These are phyloP conservation scores for Schizochytrium sp. DNA, from an alignment of 108 stramenopile genomes.

Conservation along the genomic window DNA sequence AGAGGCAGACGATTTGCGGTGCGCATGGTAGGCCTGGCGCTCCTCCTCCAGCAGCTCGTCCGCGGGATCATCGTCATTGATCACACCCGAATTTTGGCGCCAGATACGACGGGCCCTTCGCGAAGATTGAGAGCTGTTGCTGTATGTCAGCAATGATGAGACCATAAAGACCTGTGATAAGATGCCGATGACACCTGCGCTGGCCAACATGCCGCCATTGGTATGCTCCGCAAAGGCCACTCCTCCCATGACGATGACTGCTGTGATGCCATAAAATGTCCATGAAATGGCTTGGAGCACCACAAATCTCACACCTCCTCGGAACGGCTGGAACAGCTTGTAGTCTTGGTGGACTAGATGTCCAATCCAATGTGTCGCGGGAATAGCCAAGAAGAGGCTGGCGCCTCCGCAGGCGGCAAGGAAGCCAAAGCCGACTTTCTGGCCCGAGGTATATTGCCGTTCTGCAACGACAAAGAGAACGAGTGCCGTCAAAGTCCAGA, in stretches of 20 bases:
- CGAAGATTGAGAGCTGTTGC: not conserved
- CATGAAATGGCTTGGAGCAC: constrained; percentile 54
- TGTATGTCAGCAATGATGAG: constrained; percentile 48
- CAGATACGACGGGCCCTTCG: not conserved
- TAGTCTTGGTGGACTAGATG: constrained; percentile 45
- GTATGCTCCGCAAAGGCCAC: constrained; percentile 22
- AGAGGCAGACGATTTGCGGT: not conserved
- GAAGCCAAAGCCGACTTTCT: constrained; percentile 35
- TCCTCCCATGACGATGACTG: not conserved
- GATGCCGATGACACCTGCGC: constrained; percentile 59
- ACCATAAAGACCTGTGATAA: constrained; percentile 56
- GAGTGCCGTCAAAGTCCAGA: constrained; percentile 40
- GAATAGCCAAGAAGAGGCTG: constrained; percentile 25
- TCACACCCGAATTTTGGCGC: constrained; percentile 27
- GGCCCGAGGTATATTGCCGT: constrained; percentile 41
- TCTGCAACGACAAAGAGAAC: constrained; percentile 19
- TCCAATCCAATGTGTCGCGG: constrained; percentile 56
- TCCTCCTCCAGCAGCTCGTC: constrained; percentile 1
- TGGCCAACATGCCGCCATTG: constrained; percentile 30
- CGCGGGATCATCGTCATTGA: not conserved
- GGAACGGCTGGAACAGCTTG: constrained; percentile 23
- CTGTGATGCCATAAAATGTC: constrained; percentile 52
- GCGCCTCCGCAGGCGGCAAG: constrained; percentile 26
- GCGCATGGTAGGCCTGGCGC: not conserved
- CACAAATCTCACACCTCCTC: constrained; percentile 55